Evolutionary conservation across 2,329 filamentous ascomycete species (phyloP).

Genomic region (Cladophialophora chaetospira): DNA sequence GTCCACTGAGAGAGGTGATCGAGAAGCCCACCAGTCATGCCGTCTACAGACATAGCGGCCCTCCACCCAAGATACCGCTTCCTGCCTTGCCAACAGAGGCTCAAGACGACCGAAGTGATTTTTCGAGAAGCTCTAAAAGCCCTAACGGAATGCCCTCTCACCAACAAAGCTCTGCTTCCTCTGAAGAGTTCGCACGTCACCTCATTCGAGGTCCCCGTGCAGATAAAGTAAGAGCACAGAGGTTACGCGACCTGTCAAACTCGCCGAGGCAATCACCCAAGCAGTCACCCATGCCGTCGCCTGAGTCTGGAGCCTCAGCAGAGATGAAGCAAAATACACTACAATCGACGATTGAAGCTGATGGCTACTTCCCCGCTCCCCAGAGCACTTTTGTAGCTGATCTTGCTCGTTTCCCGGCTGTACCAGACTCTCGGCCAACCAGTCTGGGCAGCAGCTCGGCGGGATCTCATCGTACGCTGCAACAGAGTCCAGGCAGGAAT

Average conservation of each 20-base stretch:
- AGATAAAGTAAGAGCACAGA: conserved; percentile 20
- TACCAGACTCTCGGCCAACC: conserved; percentile 17
- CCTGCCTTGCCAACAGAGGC: conserved; percentile 24
- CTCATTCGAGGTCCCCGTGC: conserved; percentile 13
- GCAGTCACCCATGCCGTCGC: too few relatives aligned
- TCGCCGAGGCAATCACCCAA: conserved; percentile 3
- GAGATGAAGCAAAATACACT: too few relatives aligned
- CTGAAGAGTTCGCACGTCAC: background rate
- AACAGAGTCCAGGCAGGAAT: conserved; percentile 3
- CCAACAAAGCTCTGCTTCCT: background rate
- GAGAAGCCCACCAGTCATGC: background rate
- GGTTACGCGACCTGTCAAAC: conserved; percentile 20
- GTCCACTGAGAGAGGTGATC: background rate
- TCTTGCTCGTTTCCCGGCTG: conserved; percentile 27
- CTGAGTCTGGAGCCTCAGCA: too few relatives aligned
- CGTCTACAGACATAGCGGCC: conserved; percentile 11
- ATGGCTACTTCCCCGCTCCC: too few relatives aligned
- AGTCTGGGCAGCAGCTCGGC: conserved; percentile 7
- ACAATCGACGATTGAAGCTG: too few relatives aligned
- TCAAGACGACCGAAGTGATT: background rate
- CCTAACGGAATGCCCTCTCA: background rate
- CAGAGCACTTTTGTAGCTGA: too few relatives aligned
- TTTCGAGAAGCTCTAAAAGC: background rate
- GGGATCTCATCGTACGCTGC: background rate
- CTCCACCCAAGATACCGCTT: conserved; percentile 24